Evolutionary conservation across 495 filamentous ascomycete genomes (phyloP).

Genomic region (Trichoderma parareesei): DNA sequence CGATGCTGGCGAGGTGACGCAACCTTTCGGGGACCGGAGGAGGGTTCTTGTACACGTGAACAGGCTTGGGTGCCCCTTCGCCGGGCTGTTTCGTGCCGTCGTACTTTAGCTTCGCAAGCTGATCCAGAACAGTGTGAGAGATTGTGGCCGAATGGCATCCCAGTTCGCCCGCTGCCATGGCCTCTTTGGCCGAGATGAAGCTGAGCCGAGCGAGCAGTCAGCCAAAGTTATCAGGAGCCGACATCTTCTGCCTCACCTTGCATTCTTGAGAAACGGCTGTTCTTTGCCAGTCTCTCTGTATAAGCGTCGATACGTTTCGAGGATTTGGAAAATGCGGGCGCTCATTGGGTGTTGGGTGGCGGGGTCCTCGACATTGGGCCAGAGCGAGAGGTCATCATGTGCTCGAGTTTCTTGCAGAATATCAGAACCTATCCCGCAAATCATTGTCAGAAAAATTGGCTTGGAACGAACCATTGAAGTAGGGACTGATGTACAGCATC

Average conservation of each 20-base stretch:
- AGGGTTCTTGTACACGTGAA: conserved; percentile 20
- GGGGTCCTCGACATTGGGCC: conserved; percentile 26
- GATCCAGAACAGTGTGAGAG: conserved; percentile 17
- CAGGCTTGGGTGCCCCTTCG: conserved; percentile 16
- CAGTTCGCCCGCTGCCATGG: conserved; percentile 22
- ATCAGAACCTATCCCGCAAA: neutral
- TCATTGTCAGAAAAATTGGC: neutral
- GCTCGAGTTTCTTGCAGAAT: conserved; percentile 19
- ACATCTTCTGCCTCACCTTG: conserved; percentile 13
- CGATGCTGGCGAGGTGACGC: conserved; percentile 16
- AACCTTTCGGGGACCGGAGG: conserved; percentile 18
- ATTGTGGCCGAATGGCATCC: conserved; percentile 25
- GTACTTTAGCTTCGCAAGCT: conserved; percentile 19
- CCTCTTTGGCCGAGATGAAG: conserved; percentile 24
- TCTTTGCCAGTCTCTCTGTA: conserved; percentile 34
- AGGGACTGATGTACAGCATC: conserved; percentile 23
- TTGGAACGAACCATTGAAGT: conserved; percentile 25
- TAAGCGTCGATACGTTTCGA: conserved; percentile 25
- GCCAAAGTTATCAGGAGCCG: neutral
- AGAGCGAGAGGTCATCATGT: conserved; percentile 19
- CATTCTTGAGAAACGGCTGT: conserved; percentile 34
- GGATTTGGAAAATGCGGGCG: conserved; percentile 30
- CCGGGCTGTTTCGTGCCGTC: conserved; percentile 17
- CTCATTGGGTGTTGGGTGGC: conserved; percentile 33
- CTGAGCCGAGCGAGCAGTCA: conserved; percentile 13